phyloP scores from a whole-genome alignment of 2,329 filamentous ascomycete species.

The Drechslerella stenobrocha region DNA sequence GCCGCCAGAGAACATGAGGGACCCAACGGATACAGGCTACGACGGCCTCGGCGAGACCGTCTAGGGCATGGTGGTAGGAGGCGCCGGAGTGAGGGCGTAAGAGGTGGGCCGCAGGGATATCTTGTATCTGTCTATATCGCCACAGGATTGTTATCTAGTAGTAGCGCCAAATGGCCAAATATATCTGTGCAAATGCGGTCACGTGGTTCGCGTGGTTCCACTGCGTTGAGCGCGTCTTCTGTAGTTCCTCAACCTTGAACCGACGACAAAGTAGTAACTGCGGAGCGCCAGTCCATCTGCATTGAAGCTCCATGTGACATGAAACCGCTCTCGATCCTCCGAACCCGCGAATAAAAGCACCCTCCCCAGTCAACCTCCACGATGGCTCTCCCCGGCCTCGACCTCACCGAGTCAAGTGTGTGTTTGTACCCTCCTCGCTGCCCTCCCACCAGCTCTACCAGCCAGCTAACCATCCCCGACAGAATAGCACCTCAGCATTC shows the following conservation, averaged over 20 bases:
- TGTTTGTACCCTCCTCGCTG: constrained; percentile 50
- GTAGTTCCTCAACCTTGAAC: background rate
- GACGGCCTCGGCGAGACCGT: constrained; percentile 59
- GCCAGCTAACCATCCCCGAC: background rate
- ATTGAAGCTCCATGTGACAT: too few relatives aligned
- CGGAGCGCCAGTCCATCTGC: too few relatives aligned
- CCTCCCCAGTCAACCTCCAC: too few relatives aligned
- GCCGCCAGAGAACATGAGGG: constrained; percentile 76
- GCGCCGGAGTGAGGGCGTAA: too few relatives aligned
- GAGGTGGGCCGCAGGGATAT: background rate
- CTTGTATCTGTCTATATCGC: constrained; percentile 1
- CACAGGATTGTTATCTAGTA: too few relatives aligned
- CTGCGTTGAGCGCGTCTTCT: background rate
- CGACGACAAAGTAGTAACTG: too few relatives aligned
- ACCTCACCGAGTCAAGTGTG: constrained; percentile 51
- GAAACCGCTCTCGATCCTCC: too few relatives aligned
- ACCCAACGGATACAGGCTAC: constrained; percentile 66
- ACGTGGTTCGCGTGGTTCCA: background rate
- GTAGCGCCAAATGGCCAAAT: too few relatives aligned
- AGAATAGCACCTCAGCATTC: constrained; percentile 22
- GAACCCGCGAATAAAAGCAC: too few relatives aligned
- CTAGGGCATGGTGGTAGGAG: background rate
- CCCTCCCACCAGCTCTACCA: background rate
- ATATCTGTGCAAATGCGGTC: background rate
- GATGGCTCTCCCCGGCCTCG: constrained; percentile 51